Evolutionary conservation across 2,329 filamentous ascomycete species (phyloP).

Genomic region (Cladosporium sp.): DNA sequence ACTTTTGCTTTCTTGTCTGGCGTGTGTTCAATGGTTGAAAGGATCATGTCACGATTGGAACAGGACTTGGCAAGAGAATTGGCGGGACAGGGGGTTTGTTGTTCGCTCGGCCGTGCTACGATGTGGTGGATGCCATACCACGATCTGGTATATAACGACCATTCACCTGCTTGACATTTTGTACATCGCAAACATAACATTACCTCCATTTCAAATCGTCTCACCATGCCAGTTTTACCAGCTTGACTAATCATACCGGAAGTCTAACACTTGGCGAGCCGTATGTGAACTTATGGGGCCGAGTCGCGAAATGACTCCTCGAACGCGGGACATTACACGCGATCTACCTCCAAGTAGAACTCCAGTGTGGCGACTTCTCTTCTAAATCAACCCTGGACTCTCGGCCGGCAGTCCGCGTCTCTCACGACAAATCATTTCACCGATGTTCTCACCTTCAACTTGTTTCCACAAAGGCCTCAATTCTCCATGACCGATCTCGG

Average conservation of each 20-base stretch:
- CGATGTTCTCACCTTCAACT: background rate
- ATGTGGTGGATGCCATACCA: background rate
- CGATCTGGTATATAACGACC: background rate
- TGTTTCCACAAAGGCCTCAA: background rate
- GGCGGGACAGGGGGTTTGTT: background rate
- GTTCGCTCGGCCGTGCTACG: background rate
- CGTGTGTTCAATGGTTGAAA: no score
- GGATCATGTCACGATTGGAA: background rate
- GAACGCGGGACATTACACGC: background rate
- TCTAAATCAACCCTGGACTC: background rate
- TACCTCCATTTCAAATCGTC: background rate
- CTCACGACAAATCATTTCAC: background rate
- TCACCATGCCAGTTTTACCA: background rate
- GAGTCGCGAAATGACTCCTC: background rate
- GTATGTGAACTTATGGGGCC: background rate
- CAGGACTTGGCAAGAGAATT: background rate
- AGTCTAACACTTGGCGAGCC: background rate
- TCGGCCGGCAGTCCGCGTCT: background rate
- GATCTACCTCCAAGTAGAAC: no score
- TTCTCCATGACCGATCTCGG: background rate
- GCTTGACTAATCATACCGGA: no score
- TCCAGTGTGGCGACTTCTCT: background rate
- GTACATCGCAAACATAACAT: background rate
- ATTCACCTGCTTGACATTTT: background rate
- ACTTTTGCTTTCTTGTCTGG: background rate